Evolutionary conservation across 345 rosid genomes (phyloP).

Genomic region (Arabidopsis arenosa): DNA sequence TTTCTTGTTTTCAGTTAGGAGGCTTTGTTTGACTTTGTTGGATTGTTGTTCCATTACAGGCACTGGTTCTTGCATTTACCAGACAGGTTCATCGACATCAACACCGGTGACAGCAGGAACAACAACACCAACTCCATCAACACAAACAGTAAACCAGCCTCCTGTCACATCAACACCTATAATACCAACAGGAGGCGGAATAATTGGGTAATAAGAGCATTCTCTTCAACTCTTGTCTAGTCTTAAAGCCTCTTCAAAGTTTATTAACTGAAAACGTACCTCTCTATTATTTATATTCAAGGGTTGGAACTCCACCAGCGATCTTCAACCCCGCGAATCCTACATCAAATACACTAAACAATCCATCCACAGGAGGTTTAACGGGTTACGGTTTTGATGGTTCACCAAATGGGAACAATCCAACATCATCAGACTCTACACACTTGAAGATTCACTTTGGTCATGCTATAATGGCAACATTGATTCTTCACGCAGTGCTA

Average conservation of each 20-base stretch:
- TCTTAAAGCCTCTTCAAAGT: not conserved
- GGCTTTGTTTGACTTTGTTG: conserved; percentile 5
- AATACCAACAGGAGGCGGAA: conserved; percentile 51
- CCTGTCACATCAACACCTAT: conserved; percentile 51
- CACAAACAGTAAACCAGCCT: conserved; percentile 47
- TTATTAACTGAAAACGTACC: conserved; percentile 14
- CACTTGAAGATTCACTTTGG: conserved; percentile 27
- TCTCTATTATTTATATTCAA: conserved; percentile 13
- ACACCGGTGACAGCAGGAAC: conserved; percentile 53
- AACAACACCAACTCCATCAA: conserved; percentile 48
- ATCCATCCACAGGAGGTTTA: conserved; percentile 40
- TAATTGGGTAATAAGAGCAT: conserved; percentile 50
- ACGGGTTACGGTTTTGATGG: conserved; percentile 45
- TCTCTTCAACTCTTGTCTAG: conserved; percentile 5
- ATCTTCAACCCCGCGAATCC: conserved; percentile 48
- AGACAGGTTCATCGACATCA: conserved; percentile 59
- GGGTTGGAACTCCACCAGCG: conserved; percentile 46
- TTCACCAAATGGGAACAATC: conserved; percentile 44
- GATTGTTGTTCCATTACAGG: conserved; percentile 55
- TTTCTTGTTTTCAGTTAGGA: not conserved
- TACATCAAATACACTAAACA: conserved; percentile 29
- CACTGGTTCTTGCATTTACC: conserved; percentile 77
- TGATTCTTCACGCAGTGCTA: conserved; percentile 31
- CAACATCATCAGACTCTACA: conserved; percentile 40
- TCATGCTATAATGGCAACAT: conserved; percentile 27